These are phyloP conservation scores for Cryphonectria parasitica DNA, from an alignment of 2,329 filamentous ascomycete genomes.

Conservation along the genomic window DNA sequence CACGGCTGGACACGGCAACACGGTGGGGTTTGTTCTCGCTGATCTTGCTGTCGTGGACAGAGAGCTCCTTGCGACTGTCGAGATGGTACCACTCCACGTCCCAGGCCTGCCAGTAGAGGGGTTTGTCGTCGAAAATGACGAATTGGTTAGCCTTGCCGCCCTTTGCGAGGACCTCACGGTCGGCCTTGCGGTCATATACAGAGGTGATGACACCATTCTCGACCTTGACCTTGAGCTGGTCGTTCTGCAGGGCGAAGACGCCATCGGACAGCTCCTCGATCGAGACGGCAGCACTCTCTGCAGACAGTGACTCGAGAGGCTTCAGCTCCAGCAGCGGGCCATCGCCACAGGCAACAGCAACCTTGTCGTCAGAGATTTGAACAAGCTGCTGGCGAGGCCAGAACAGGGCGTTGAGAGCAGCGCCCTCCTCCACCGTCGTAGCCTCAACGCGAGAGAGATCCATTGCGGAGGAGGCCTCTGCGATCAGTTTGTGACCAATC, in stretches of 20 bases:
- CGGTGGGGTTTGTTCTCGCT: conserved; percentile 72
- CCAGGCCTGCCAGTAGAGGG: conserved; percentile 96
- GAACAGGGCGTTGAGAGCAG: conserved; percentile 82
- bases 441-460: conserved; percentile 58
- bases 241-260: conserved; percentile 79
- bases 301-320: conserved; percentile 49
- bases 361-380: conserved; percentile 58
- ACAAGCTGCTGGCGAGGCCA: conserved; percentile 82
- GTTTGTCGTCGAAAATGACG: conserved; percentile 96
- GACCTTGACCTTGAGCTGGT: conserved; percentile 73
- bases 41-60: conserved; percentile 70
- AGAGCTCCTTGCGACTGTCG: conserved; percentile 78
- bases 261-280: conserved; percentile 57
- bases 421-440: conserved; percentile 50
- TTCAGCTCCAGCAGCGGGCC: conserved; percentile 57
- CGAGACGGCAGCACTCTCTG: conserved; percentile 52
- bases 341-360: conserved; percentile 60
- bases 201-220: conserved; percentile 80
- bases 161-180: conserved; percentile 77
- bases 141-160: conserved; percentile 84
- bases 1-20: conserved; percentile 81
- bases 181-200: conserved; percentile 72
- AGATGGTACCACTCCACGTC: conserved; percentile 97
- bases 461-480: conserved; percentile 70
- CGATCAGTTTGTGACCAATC: conserved; percentile 72